phyloP scores from a whole-genome alignment of 345 rosid genomes.

The Populus pruinosa region DNA sequence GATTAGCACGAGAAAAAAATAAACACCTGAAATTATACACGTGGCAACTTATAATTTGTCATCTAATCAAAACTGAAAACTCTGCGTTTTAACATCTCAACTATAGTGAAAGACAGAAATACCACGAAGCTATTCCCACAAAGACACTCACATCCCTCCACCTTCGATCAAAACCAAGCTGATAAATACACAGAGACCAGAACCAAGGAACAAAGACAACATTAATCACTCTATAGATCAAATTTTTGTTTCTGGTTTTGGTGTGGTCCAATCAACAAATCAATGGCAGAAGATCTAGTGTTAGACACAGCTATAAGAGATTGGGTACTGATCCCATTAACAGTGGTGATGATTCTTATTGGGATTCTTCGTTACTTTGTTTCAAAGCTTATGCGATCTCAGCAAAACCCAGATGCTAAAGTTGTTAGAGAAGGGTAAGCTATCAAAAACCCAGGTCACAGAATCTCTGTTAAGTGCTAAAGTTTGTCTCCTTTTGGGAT shows the following conservation, averaged over 20 bases:
- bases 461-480: background rate
- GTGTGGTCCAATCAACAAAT: background rate
- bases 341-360: conserved; percentile 89
- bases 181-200: background rate
- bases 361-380: conserved; percentile 88
- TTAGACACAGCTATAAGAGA: conserved; percentile 94
- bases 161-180: background rate
- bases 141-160: background rate
- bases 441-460: background rate
- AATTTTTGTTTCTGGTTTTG: background rate
- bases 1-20: no score
- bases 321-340: conserved; percentile 89
- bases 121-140: background rate
- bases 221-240: background rate
- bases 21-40: no score
- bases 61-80: background rate
- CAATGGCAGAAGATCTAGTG: conserved; percentile 94
- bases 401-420: conserved; percentile 77
- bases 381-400: conserved; percentile 83
- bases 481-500: background rate
- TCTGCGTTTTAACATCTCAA: background rate
- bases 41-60: background rate
- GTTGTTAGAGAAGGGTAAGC: conserved; percentile 83
- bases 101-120: background rate
- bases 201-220: background rate